These are phyloP conservation scores for Avena sativa DNA, from an alignment of 176 grass and related monocot species.

Conservation along the genomic window DNA sequence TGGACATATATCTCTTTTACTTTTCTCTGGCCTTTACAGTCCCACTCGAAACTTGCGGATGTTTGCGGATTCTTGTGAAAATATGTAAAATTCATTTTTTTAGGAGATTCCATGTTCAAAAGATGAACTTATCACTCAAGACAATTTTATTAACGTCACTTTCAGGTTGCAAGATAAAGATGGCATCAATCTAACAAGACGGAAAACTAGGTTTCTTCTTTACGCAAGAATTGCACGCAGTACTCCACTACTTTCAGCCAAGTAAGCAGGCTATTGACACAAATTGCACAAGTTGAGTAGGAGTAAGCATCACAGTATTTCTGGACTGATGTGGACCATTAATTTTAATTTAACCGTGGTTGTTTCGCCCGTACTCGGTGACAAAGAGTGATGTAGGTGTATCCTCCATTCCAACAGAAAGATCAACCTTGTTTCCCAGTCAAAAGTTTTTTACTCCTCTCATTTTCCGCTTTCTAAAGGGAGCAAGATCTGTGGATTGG, in stretches of 20 bases:
- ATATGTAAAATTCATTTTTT: background rate
- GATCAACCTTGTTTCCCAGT: constrained; percentile 12
- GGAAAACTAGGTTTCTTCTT: background rate
- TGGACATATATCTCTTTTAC: background rate
- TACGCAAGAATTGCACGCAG: background rate
- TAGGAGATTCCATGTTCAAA: background rate
- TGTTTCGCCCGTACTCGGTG: constrained; percentile 4
- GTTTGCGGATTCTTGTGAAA: background rate
- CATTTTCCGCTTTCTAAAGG: constrained; percentile 49
- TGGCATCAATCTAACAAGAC: background rate
- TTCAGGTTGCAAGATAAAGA: background rate
- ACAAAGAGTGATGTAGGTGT: constrained; percentile 28
- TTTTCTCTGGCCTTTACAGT: background rate
- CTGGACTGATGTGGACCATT: constrained; percentile 10
- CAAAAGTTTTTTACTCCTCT: constrained; percentile 38
- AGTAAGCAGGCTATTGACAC: background rate
- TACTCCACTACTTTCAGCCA: constrained; percentile 22
- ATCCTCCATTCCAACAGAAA: constrained; percentile 37
- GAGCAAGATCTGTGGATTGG: constrained; percentile 38
- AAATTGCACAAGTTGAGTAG: constrained; percentile 30
- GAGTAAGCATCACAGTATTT: constrained; percentile 27
- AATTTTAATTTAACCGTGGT: constrained; percentile 6
- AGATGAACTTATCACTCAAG: background rate
- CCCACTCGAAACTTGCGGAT: background rate
- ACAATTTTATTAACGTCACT: background rate